A percentile compares a stretch with the other conserved stretches of the same genome.
Conservation (phyloP, 306 rosid genomes). For the Neltuma alba region DNA sequence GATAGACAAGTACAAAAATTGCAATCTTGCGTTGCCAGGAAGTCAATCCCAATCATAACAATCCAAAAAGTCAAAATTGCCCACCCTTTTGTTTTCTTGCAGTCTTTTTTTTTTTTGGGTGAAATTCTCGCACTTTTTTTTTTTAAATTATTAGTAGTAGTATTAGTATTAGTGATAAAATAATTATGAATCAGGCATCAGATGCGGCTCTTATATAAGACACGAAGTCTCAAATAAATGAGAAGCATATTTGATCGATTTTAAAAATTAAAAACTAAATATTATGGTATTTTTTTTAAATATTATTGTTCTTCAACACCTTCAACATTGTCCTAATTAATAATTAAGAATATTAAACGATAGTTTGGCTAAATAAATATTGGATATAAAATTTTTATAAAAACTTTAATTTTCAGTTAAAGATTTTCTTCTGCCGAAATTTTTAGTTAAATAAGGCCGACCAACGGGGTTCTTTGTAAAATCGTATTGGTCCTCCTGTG, state of each 20-base stretch:
- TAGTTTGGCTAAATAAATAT: too few species aligned
- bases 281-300: too few species aligned
- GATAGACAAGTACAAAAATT: not conserved
- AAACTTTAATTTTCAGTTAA: not conserved
- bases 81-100: not conserved
- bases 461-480: not conserved
- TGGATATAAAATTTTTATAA: too few species aligned
- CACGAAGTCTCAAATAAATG: not conserved
- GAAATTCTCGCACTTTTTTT: too few species aligned
- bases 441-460: not conserved
- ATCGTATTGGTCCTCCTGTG: not conserved
- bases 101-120: too few species aligned
- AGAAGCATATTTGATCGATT: too few species aligned
- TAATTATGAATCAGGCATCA: too few species aligned
- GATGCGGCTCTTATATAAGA: too few species aligned
- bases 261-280: too few species aligned
- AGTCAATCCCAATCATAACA: not conserved
- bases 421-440: not conserved
- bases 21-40: not conserved
- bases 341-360: too few species aligned
- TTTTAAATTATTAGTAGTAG: not conserved
- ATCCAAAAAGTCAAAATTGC: slow-evolving; percentile 22
- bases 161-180: too few species aligned
- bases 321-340: not conserved
- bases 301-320: too few species aligned